Base-by-base conservation (phyloP, 176 grass and related monocot genomes). In the Musa beccarii region DNA sequence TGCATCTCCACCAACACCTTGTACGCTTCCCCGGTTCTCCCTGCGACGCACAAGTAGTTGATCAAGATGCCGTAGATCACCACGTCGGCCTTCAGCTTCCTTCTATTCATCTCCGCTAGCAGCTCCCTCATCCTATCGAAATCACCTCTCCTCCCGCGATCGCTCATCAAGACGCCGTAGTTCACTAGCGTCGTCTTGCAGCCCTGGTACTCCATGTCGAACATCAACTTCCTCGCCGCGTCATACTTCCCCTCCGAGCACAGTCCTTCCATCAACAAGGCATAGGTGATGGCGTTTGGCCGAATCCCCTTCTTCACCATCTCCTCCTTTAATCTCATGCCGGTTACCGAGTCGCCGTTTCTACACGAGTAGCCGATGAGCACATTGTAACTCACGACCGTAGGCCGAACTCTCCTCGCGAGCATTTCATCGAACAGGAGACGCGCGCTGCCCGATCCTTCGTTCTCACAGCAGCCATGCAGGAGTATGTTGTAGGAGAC, bases 151-250 rank as follows among this genome's bases (percentile, higher is more conserved):
- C 59, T 51, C 1, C 68, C 82, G n/a, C 88, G 79, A 20, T 87
- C 86, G 57, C 23, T 84, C 77, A 98, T 91, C 82, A 98, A 74
- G 43, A 93, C 90, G 64, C 88, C 86, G 14, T 93, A 98, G 83
- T 91, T 98, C 14, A 80, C 78, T 14, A 78, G 82, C n/a, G 69
- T 52, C 53, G 88, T 59, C 77, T 85, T 82, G 86, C 95, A 93
- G 16, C 87, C 89, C n/a, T 86, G 86, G 86, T 90, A 98, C 83
- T 93, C 90, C 95, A 98, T 93, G 87, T 91, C 88, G 59, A 93
- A 93, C 94, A 98, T 86, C 52, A 91, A 72, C 80, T 93, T 98
- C 90, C 68, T 84, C 49, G 90, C 90, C 2, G 80, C 88, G 11
- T 82, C 82, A 53, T 76, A 79, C 69, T 57, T 83, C 1, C 71